These are phyloP conservation scores for Malania oleifera DNA, from an alignment of 164 flowering plant genomes.

Conservation along the genomic window DNA sequence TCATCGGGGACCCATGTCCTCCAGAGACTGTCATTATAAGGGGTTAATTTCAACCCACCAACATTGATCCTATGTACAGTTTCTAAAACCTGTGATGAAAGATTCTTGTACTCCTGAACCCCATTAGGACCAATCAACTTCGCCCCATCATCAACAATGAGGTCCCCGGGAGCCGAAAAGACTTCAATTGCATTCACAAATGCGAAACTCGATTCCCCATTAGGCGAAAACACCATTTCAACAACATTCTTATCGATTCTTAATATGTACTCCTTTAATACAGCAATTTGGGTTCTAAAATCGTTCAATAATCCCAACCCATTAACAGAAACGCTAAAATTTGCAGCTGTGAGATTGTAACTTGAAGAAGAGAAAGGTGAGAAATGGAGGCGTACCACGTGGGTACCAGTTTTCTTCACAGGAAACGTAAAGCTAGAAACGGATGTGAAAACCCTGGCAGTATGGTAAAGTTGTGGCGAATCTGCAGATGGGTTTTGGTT, in stretches of 20 bases:
- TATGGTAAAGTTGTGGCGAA: conserved; percentile 31
- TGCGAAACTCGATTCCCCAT: conserved; percentile 27
- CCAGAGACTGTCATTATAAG: conserved; percentile 75
- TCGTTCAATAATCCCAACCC: conserved; percentile 31
- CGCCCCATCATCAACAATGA: conserved; percentile 39
- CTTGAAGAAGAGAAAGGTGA: conserved; percentile 38
- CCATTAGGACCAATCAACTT: conserved; percentile 23
- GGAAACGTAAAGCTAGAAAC: conserved; percentile 33
- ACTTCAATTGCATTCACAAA: conserved; percentile 77
- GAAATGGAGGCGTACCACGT: conserved; percentile 63
- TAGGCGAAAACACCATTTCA: conserved; percentile 41
- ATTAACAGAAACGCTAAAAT: conserved; percentile 41
- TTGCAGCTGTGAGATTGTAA: conserved; percentile 31
- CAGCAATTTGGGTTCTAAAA: conserved; percentile 18
- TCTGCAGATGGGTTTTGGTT: conserved; percentile 35
- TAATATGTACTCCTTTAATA: conserved; percentile 53
- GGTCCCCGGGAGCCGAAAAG: conserved; percentile 60
- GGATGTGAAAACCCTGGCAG: conserved; percentile 55
- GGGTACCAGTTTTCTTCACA: conserved; percentile 39
- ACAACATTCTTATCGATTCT: conserved; percentile 25
- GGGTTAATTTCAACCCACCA: conserved; percentile 60
- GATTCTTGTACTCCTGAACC: conserved; percentile 24
- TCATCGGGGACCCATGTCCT: conserved; percentile 82
- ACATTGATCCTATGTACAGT: conserved; percentile 69
- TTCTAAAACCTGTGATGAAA: conserved; percentile 39